A percentile compares a stretch with the other conserved stretches of the same genome.
These are phyloP conservation scores for Vanrija pseudolonga DNA, from an alignment of 1,284 basidiomycete genomes.

Conservation along the genomic window DNA sequence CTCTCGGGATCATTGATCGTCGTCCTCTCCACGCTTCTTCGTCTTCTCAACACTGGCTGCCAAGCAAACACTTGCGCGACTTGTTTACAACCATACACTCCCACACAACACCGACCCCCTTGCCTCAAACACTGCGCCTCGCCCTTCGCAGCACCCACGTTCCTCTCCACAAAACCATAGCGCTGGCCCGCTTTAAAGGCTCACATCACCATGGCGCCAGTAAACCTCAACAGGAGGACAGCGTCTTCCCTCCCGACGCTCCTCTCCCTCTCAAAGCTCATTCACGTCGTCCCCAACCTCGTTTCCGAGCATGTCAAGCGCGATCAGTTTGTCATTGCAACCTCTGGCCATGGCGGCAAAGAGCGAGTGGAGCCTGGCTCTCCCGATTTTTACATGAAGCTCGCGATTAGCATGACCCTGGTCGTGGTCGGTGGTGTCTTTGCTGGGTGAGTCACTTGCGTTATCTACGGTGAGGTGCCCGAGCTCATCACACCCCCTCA, in stretches of 20 bases:
- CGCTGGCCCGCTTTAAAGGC: no score
- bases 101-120: no score
- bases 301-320: conserved; percentile 7
- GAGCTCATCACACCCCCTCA: conserved; percentile 13
- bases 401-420: conserved; percentile 61
- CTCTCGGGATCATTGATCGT: no score
- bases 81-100: no score
- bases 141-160: no score
- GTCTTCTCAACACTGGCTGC: no score
- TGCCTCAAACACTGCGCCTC: no score
- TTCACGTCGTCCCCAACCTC: conserved; percentile 25
- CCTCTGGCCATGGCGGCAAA: conserved; percentile 28
- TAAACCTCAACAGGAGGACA: conserved; percentile 5
- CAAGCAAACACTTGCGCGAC: no score
- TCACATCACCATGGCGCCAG: conserved; percentile 16
- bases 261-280: conserved; percentile 37
- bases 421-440: conserved; percentile 79
- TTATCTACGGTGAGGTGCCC: not conserved
- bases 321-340: not conserved
- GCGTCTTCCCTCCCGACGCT: conserved; percentile 29
- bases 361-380: conserved; percentile 38
- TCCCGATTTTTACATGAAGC: conserved; percentile 58
- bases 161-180: no score
- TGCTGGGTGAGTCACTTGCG: conserved; percentile 63
- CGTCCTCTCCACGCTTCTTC: no score